Conservation (phyloP, 129 eudicot species). For the Apium graveolens region DNA sequence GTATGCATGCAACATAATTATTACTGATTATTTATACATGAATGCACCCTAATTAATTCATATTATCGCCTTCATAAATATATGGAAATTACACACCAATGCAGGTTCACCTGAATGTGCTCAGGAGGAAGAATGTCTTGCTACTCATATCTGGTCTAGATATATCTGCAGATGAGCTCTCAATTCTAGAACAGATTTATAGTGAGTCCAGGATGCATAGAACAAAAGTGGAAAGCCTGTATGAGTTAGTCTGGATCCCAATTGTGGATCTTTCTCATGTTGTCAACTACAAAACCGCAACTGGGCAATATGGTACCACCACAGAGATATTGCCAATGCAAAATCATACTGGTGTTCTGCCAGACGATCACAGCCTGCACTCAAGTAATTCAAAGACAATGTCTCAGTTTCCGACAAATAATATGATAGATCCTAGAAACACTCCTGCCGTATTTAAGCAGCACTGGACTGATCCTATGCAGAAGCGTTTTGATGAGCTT, state of each 20-base stretch:
- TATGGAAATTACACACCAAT: neutral
- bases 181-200: conserved; percentile 49
- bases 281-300: neutral
- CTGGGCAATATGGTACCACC: neutral
- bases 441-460: neutral
- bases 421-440: neutral
- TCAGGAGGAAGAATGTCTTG: conserved; percentile 52
- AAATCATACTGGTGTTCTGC: neutral
- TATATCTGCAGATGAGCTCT: conserved; percentile 46
- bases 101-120: conserved; percentile 53
- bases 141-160: conserved; percentile 66
- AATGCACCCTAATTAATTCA: neutral
- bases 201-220: conserved; percentile 42
- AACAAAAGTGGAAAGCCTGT: conserved; percentile 28
- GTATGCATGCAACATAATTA: conserved; percentile 14
- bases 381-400: neutral
- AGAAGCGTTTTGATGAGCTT: conserved; percentile 35
- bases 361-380: neutral
- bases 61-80: neutral
- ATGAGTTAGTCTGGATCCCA: conserved; percentile 60
- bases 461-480: conserved; percentile 32
- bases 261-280: conserved; percentile 33
- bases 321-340: neutral
- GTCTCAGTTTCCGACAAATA: neutral
- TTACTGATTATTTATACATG: neutral